A percentile compares a stretch with the other conserved stretches of the same genome.
Conservation (phyloP, 2,329 filamentous ascomycete species). For the Chaetomiaceae sp. region DNA sequence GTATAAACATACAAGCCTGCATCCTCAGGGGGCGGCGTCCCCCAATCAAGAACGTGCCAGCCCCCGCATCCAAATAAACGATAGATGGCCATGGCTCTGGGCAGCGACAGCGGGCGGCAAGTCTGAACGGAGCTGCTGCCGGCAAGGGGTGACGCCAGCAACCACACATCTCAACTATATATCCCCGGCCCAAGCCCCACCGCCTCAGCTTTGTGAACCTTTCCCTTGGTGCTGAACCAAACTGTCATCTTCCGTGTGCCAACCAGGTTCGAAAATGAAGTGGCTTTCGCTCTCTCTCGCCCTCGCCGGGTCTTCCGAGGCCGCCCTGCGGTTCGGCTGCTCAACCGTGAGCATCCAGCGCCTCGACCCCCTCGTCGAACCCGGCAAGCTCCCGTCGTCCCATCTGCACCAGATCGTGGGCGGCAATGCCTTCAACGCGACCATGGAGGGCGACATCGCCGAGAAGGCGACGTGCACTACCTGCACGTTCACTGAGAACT, state of each 20-base stretch:
- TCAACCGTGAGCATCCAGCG: conserved; percentile 29
- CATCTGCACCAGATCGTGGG: conserved; percentile 30
- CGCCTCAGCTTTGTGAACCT: not conserved
- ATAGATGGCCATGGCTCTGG: conserved; percentile 4
- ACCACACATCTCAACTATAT: not conserved
- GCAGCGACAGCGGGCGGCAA: conserved; percentile 1
- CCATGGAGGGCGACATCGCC: conserved; percentile 26
- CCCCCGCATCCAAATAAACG: conserved; percentile 9
- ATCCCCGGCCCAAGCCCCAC: not conserved
- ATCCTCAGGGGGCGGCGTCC: not conserved
- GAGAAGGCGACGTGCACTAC: conserved; percentile 26
- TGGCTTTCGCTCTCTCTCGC: conserved; percentile 13
- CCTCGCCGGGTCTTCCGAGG: conserved; percentile 20
- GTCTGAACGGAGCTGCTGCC: not conserved
- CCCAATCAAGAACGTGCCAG: not conserved
- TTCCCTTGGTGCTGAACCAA: not conserved
- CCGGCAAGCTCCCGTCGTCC: conserved; percentile 23
- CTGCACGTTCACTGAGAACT: conserved; percentile 28
- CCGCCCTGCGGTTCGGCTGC: conserved; percentile 30
- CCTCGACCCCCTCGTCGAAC: conserved; percentile 29
- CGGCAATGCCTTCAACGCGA: conserved; percentile 28
- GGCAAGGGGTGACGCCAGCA: not conserved
- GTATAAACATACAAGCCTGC: conserved; percentile 4
- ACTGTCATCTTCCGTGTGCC: too few species aligned
- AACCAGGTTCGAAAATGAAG: conserved; percentile 7